Evolutionary conservation across 176 grass and related monocot species (phyloP).

Genomic region (Bothriochloa decipiens): DNA sequence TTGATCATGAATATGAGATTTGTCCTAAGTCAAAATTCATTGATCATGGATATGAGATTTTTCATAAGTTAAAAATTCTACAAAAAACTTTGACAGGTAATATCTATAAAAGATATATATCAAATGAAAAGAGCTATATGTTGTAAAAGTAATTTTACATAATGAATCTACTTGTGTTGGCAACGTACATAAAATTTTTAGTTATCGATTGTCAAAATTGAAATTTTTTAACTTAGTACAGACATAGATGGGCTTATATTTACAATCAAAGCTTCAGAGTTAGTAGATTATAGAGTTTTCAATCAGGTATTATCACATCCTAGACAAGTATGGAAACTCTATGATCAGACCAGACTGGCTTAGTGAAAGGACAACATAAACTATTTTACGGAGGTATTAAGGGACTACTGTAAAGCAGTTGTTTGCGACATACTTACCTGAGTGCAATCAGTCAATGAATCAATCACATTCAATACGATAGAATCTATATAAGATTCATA

Average conservation of each 20-base stretch:
- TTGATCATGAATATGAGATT: not conserved
- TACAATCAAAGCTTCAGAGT: not conserved
- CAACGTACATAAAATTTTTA: not conserved
- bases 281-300: not conserved
- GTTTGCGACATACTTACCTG: not conserved
- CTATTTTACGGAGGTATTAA: conserved; percentile 15
- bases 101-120: not conserved
- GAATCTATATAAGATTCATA: not conserved
- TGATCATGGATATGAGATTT: not conserved
- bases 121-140: not conserved
- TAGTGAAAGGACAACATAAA: not conserved
- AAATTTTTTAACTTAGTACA: not conserved
- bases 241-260: not conserved
- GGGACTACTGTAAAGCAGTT: not conserved
- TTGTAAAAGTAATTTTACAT: not conserved
- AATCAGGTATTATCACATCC: not conserved
- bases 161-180: not conserved
- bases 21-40: not conserved
- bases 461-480: conserved; percentile 2
- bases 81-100: not conserved
- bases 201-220: not conserved
- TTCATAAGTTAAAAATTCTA: not conserved
- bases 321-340: not conserved
- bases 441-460: conserved; percentile 3
- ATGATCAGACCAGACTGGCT: not conserved